Evolutionary conservation across 176 grass and related monocot genomes (phyloP), one percentile per base, ranked within the genome.

Genomic region (Paspalum notatum): DNA sequence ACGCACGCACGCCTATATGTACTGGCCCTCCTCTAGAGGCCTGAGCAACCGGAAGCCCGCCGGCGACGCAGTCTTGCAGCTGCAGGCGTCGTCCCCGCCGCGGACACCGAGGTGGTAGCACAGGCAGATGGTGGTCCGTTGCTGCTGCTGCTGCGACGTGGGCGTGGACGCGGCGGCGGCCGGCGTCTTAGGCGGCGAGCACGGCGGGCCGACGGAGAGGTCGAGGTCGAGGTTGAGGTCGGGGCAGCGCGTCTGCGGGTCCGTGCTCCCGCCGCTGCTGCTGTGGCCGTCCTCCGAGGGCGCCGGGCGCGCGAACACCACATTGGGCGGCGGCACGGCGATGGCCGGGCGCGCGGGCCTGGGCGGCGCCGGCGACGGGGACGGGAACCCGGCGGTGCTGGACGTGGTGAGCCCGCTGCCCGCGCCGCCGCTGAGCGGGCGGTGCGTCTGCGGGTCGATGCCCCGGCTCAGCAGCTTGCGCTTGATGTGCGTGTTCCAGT

Each of bases 401-500:
- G 80, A 69, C 13, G 81, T 63, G 24, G 85, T 79, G 37, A 84
- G 50, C 11, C 62, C 81, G 59, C 82, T 77, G 51, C 21, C 46
- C 0, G 66, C 66, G 48, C 50, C 65, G 52, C 58, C 46, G 79
- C 82, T 89, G 62, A 91, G 16, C 40, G 88, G 74, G 16, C 88
- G 86, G 88, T 97, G 93, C 47, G 88, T 97, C 82, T 97, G 91
- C 45, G 93, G 91, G 86, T 97, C 91, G 80, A 93, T 84, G 80
- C 93, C 91, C 1, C 91, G 91, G 84, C 78, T 87, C 12, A 97
- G 75, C 14, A 97, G 90, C 82, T 97, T 93, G 82, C 93, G 85
- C 81, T 91, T 97, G 83, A 97, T 93, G 83, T 97, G 93, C 71
- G 93, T 97, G 83, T 97, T 97, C 91, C 91, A 97, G 88, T 97